Evolutionary conservation across 495 filamentous ascomycete genomes (phyloP), one percentile per base, ranked within the genome.

Genomic region (Lophiotrema nucula): DNA sequence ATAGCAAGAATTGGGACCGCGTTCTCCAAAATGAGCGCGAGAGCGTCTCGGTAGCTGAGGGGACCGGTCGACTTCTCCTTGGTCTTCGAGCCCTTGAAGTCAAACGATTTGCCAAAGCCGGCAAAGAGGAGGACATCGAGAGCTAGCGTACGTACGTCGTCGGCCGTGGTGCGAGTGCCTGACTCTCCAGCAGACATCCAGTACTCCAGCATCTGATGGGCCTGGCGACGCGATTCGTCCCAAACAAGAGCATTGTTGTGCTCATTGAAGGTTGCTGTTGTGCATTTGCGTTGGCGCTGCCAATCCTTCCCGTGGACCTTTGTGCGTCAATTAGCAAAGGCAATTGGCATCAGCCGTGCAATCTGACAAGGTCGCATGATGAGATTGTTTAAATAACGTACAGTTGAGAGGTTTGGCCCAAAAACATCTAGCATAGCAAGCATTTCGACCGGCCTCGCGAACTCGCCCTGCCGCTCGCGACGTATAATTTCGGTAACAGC

Each of bases 331-430:
- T n/a, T n/a, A n/a, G n/a, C n/a, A n/a, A n/a, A n/a, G n/a, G n/a
- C n/a, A n/a, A n/a, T n/a, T n/a, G n/a, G n/a, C n/a, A n/a, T n/a
- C n/a, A n/a, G n/a, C n/a, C n/a, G 31, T n/a, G 31, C 31, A 35
- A 8, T 8, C 8, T 35, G 8, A 8, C 31, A 35, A 8, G 8
- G n/a, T 35, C 31, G 8, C 31, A 8, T 35, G n/a, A n/a, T 8
- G 31, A 35, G n/a, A 35, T 35, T 8, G 31, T n/a, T 35, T 35
- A 8, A 35, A n/a, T 35, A 18, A 46, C 57, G 38, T 51, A 71
- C 67, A 12, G 70, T 73, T 10, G 70, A 66, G 4, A 74, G 42
- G 39, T 73, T 76, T 1, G 62, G 67, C 4, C 73, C 73, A 46
- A 73, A 76, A 10, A 75, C 46, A 22, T 72, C 65, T 2, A 75